phyloP scores from a whole-genome alignment of 2,329 filamentous ascomycete species.

The Sporothrix globosa region DNA sequence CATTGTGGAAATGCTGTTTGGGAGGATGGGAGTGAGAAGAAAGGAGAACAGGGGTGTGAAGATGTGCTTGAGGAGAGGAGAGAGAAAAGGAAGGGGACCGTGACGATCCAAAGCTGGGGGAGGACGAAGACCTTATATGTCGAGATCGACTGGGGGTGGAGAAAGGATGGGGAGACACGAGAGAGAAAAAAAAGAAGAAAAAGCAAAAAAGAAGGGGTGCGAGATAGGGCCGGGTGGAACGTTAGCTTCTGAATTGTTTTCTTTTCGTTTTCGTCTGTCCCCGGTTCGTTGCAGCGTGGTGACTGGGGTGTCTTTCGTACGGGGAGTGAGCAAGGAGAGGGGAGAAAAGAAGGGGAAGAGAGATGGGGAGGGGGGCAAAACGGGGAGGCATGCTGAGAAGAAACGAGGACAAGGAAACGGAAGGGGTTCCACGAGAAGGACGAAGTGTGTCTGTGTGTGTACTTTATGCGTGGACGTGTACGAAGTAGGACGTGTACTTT shows the following conservation, averaged over 20 bases:
- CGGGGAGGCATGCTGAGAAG: background rate
- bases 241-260: slow-evolving; percentile 31
- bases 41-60: background rate
- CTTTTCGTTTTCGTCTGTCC: slow-evolving; percentile 18
- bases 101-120: background rate
- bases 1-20: slow-evolving; percentile 30
- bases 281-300: background rate
- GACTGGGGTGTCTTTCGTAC: slow-evolving; percentile 22
- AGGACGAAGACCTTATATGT: slow-evolving; percentile 25
- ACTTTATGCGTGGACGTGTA: background rate
- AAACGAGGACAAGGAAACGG: background rate
- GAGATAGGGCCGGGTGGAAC: slow-evolving; percentile 21
- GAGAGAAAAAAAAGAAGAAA: too few relatives aligned
- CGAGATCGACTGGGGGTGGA: slow-evolving; percentile 24
- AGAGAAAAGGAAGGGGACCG: background rate
- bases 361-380: background rate
- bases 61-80: background rate
- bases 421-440: slow-evolving; percentile 17
- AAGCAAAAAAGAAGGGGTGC: background rate
- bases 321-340: background rate
- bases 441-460: background rate
- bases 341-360: background rate
- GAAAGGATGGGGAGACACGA: slow-evolving; percentile 16
- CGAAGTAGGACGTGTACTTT: background rate
- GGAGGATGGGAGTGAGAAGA: slow-evolving; percentile 6